These are phyloP conservation scores for Cyberlindnera subsufficiens DNA, from an alignment of 805 yeast genomes.

Conservation along the genomic window DNA sequence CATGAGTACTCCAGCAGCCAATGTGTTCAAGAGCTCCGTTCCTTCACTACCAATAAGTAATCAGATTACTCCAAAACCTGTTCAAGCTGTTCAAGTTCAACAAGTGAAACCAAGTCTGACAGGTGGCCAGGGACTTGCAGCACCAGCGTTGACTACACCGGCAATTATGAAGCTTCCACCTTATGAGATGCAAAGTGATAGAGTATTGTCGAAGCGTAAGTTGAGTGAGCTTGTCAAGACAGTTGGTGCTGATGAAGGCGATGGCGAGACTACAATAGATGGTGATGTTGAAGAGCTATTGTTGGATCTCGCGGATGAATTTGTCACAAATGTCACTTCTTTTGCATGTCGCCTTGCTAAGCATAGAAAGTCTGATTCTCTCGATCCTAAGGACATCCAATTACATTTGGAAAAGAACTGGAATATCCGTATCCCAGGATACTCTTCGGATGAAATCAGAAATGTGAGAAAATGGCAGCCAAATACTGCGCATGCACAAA, in stretches of 20 bases:
- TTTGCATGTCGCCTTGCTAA: conserved; percentile 95
- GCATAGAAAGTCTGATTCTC: conserved; percentile 80
- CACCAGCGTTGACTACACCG: conserved; percentile 72
- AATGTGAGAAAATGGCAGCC: conserved; percentile 70
- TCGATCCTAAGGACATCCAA: conserved; percentile 88
- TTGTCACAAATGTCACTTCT: conserved; percentile 81
- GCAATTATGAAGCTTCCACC: conserved; percentile 70
- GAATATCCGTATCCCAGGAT: conserved; percentile 94
- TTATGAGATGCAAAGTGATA: conserved; percentile 73
- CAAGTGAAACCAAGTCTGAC: conserved; percentile 76
- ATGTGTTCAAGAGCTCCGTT: conserved; percentile 34
- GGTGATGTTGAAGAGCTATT: conserved; percentile 93
- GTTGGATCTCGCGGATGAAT: conserved; percentile 92
- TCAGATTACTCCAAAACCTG: conserved; percentile 58
- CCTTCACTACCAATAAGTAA: conserved; percentile 72
- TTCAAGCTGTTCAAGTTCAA: conserved; percentile 58
- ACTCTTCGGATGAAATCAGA: conserved; percentile 84
- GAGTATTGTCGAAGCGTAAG: conserved; percentile 86
- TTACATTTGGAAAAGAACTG: conserved; percentile 87
- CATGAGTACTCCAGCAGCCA: conserved; percentile 22
- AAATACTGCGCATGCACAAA: conserved; percentile 54
- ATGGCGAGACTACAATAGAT: conserved; percentile 83
- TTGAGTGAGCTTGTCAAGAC: conserved; percentile 80
- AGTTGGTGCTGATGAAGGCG: conserved; percentile 83
- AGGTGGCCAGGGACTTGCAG: conserved; percentile 74